Base-by-base conservation (phyloP, 2,329 filamentous ascomycete species). In the Alternaria incomplexa region DNA sequence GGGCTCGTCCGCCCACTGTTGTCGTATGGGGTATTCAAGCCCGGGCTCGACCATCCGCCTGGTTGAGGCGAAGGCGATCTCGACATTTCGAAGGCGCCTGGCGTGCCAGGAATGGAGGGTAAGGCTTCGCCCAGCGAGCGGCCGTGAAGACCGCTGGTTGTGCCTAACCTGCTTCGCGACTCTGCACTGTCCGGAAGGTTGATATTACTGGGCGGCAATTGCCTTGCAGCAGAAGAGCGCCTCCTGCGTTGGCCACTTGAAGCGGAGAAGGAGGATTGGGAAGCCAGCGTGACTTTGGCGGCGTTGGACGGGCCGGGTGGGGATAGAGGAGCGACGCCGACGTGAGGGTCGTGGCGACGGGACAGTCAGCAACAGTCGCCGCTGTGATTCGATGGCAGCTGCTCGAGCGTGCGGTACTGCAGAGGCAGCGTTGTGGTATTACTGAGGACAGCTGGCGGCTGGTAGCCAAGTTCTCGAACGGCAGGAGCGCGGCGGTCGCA, bases 41-140 rank as follows among this genome's bases (percentile, higher is more conserved):
- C 92, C 59, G 91, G 93, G 81, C 91, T 96, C 60, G 92, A 89
- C 94, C 95, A 97, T 72, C 93, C 93, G 77, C 93, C 93, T 73
- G 91, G 91, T 66, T 89, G 87, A 65, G 94, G 95, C 59, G 93
- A 97, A 54, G 94, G 93, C 77, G 93, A 96, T 81, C 93, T 89
- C 70, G 93, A 92, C 94, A 97, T 97, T 36, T 76, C 69, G 56
- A 70, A 56, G 46, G 58, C 60, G 40, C 73, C 74, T 58, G 78
- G 78, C 23, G 78, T 80, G 65, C 78, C 77, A 50, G 78, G 78
- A 51, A 80, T 79, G 11, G 77, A 67, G 62, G 79, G 77, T 48
- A 80, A 76, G 68, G 62, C 66, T 61, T 77, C 73, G 63, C 74
- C 76, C 58, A 73, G 65, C 53, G 71, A 73, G 66, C 71, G 70